Base-by-base conservation (phyloP, 805 yeast species). In the Candida argentea region DNA sequence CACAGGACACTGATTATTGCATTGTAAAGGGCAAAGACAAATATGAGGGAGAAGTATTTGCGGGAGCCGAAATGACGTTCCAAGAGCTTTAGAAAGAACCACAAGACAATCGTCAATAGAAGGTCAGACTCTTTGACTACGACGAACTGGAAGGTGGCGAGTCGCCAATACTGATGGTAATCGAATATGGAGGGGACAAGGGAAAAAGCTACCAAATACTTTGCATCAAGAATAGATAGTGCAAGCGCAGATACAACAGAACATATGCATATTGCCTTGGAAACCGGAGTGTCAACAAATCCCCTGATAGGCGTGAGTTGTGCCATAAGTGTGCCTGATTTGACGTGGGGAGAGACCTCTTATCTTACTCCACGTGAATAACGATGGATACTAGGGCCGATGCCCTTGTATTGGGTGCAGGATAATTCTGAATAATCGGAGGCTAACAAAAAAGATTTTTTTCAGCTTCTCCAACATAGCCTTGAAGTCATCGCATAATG, bases 101-200 rank as follows among this genome's bases (percentile, higher is more conserved):
- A 45, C 22, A 76, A 41, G 9, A 69, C 46, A 7, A 65, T 43
- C 3, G 62, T 43, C 3, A 73, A 37, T 13, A 70, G 32, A 33
- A 65, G 70, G 46, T 76, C 81, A 4, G 77, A 65, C 43, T 74
- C 81, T 42, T 71, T 74, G 24, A 70, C 57, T 28, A 70, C 69
- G n/a, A 69, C 55, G 8, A 69, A 16, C 42, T 73, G 83, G 38
- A 60, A 65, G 5, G 64, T 44, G 5, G 61, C 25, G 6, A 70
- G 43, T 29, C 83, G 51, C 70, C 78, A 76, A 42, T 63, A 75
- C 37, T 76, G 85, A 8, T 46, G 29, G 55, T 76, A 75, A 33
- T 65, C 58, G 3, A 61, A 40, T 6, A 76, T 57, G 40, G 65
- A 73, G 2, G 85, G 85, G 33, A 61, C 67, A 27, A 67, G 57